Base-by-base conservation (phyloP, 2,329 filamentous ascomycete species). In the Fusarium temperatum region DNA sequence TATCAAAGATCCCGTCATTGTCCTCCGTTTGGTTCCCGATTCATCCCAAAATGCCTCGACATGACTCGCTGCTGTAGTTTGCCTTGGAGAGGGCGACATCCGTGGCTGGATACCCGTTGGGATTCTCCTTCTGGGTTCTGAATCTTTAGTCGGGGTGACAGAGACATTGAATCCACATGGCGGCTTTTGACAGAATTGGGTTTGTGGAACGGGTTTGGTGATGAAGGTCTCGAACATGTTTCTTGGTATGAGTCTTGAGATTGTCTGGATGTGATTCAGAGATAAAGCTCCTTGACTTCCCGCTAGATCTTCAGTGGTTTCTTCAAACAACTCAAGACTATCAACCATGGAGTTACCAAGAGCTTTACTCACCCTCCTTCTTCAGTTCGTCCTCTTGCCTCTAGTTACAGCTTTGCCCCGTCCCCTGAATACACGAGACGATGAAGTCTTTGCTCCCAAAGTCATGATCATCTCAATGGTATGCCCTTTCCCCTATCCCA, bases 381-480 rank as follows among this genome's bases (percentile, higher is more conserved):
- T 66, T 8, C 66, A 35, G 8, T 22, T 39, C 48, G 11, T 35
- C 13, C 48, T 74, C 20, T 9, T 72, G 13, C 38, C 42, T 45
- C 17, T 32, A 14, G 55, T 47, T 11, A 44, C 45, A 12, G 61
- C 70, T 2, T 55, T 48, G 8, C 67, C 74, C 12, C 55, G n/a
- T 22, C n/a, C 51, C 17, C 50, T 53, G 4, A 11, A 36, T 11
- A 22, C 53, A 1, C 58, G 56, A 11, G 35, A 48, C 53, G 45
- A 56, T 32, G 22, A 61, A 8, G 38, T 42, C 1, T 82, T 90
- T 63, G 79, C 85, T 30, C 90, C 90, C 15, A 92, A 90, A 73
- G 84, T 91, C 54, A 86, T 92, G 79, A 89, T 92, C 66, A 84
- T 92, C 69, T 89, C 86, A 72, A 89, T 91, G 87, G 90, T 90